Conservation (phyloP, 2,329 filamentous ascomycete genomes). For the Colletotrichum sp. region DNA sequence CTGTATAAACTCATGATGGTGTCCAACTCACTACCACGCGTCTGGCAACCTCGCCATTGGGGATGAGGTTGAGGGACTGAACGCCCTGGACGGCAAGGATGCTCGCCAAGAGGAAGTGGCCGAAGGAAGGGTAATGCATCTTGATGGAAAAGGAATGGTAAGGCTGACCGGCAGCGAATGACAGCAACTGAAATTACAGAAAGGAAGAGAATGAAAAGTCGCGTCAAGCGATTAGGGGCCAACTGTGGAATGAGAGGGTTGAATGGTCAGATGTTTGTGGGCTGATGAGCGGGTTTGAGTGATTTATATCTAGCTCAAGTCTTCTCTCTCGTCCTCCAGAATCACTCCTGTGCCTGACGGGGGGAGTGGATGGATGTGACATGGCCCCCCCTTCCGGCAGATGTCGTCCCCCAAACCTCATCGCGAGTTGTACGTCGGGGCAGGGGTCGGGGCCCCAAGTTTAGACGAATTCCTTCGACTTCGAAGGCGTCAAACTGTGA, state of each 20-base stretch:
- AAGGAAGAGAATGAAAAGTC: slow-evolving; percentile 12
- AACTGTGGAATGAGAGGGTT: slow-evolving; percentile 18
- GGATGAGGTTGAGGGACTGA: slow-evolving; percentile 6
- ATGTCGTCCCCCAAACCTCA: background rate
- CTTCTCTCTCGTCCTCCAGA: background rate
- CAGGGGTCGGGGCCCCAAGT: background rate
- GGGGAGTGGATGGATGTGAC: background rate
- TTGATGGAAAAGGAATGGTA: slow-evolving; percentile 12
- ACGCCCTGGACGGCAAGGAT: slow-evolving; percentile 17
- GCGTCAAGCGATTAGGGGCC: slow-evolving; percentile 18
- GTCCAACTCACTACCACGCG: slow-evolving; percentile 16
- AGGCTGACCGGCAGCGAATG: slow-evolving; percentile 23
- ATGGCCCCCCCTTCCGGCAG: background rate
- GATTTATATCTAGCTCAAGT: slow-evolving; percentile 22
- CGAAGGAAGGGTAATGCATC: slow-evolving; percentile 20
- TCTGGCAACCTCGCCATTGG: slow-evolving; percentile 11
- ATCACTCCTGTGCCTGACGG: background rate
- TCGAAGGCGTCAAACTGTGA: slow-evolving; percentile 1
- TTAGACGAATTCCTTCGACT: slow-evolving; percentile 9
- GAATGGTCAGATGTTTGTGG: background rate
- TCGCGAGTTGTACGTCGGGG: background rate
- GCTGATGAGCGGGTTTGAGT: slow-evolving; percentile 23
- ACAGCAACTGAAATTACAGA: slow-evolving; percentile 12
- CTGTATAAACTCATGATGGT: background rate
- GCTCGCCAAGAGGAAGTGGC: slow-evolving; percentile 19